These are phyloP conservation scores for Endoconidiophora polonica DNA, from an alignment of 2,329 filamentous ascomycete genomes.

Conservation along the genomic window DNA sequence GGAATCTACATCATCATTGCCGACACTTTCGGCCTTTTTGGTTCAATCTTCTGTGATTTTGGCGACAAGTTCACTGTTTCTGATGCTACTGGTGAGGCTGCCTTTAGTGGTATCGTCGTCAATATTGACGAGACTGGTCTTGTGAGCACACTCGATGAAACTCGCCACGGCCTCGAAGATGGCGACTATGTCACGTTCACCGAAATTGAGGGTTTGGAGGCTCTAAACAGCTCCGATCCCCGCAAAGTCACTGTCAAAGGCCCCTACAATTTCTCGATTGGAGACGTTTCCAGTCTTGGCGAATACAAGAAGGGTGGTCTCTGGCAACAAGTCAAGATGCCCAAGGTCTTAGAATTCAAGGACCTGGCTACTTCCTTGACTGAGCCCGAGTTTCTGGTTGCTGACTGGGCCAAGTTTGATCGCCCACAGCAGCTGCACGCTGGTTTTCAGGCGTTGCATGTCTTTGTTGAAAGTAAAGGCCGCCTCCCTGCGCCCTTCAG, in stretches of 20 bases:
- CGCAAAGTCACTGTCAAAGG: constrained; percentile 87
- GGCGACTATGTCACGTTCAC: constrained; percentile 93
- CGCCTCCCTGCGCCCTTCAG: constrained; percentile 70
- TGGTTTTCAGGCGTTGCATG: constrained; percentile 81
- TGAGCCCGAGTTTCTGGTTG: constrained; percentile 77
- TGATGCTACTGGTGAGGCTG: constrained; percentile 80
- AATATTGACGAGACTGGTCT: constrained; percentile 77
- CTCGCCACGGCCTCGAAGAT: constrained; percentile 85
- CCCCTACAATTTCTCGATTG: constrained; percentile 94
- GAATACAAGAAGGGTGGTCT: constrained; percentile 78
- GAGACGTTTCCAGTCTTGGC: constrained; percentile 74
- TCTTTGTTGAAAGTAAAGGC: constrained; percentile 60
- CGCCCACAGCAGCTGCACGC: constrained; percentile 82
- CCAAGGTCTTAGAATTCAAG: constrained; percentile 82
- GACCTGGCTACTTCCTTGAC: constrained; percentile 60
- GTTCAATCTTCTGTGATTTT: constrained; percentile 93
- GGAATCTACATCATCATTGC: constrained; percentile 78
- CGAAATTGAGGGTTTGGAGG: constrained; percentile 84
- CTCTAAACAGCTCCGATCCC: constrained; percentile 64
- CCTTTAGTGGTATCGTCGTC: constrained; percentile 74
- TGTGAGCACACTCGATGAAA: constrained; percentile 87
- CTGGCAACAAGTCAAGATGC: constrained; percentile 97
- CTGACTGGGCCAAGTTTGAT: constrained; percentile 96
- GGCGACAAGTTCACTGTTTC: constrained; percentile 83
- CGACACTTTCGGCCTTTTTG: constrained; percentile 87